phyloP scores from a whole-genome alignment of 495 filamentous ascomycete genomes.

The Polyplosphaeria fusca region DNA sequence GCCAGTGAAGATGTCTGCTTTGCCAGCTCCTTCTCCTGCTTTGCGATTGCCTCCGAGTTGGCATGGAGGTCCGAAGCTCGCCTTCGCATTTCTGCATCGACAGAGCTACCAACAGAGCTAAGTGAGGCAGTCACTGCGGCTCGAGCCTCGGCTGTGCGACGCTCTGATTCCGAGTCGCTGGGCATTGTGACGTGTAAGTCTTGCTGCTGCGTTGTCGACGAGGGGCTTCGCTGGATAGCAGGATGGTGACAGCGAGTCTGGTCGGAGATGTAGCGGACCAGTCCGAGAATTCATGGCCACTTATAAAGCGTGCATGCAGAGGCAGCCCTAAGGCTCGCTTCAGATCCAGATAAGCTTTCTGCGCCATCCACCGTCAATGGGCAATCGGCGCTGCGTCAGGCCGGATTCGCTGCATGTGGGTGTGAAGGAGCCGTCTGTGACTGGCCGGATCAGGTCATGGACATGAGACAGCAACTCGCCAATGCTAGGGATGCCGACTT shows the following conservation, averaged over 20 bases:
- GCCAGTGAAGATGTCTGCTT: slow-evolving; percentile 63
- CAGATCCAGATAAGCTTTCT: slow-evolving; percentile 22
- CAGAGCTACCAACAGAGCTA: slow-evolving; percentile 62
- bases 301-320: slow-evolving; percentile 15
- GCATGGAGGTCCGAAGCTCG: slow-evolving; percentile 73
- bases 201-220: background rate
- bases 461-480: slow-evolving; percentile 3
- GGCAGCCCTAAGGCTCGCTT: background rate
- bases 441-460: slow-evolving; percentile 6
- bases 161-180: slow-evolving; percentile 25
- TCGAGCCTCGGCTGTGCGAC: slow-evolving; percentile 62
- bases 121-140: slow-evolving; percentile 76
- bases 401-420: slow-evolving; percentile 20
- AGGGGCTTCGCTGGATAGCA: too few species aligned
- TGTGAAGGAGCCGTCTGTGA: slow-evolving; percentile 11
- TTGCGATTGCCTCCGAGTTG: slow-evolving; percentile 65
- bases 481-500: slow-evolving; percentile 6
- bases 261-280: too few species aligned
- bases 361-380: background rate
- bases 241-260: too few species aligned
- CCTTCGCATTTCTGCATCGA: slow-evolving; percentile 66
- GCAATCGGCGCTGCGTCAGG: slow-evolving; percentile 10
- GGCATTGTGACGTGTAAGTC: slow-evolving; percentile 22
- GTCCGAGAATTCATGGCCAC: too few species aligned
- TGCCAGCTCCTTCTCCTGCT: slow-evolving; percentile 68